Base-by-base conservation (phyloP, 345 rosid species). In the Angophora floribunda region DNA sequence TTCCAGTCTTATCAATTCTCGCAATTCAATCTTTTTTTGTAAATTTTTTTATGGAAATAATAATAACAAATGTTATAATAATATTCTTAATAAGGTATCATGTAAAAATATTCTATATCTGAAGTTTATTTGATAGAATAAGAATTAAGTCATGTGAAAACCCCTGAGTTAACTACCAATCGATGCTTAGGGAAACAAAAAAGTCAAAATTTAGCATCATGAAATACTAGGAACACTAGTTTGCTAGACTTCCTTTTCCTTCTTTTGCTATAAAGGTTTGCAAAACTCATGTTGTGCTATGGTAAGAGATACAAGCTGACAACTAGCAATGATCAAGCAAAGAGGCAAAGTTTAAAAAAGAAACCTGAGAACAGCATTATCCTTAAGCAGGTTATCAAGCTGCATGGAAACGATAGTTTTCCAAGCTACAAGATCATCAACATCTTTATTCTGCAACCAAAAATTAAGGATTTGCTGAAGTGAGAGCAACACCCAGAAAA, bases 381-480 rank as follows among this genome's bases (percentile, higher is more conserved):
- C 97, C 88, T 79, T 89, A 70, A 90, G 82, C 55, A 95, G 86
- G 61, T 88, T 51, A 88, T 93, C 94, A 90, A 95, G 88, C 87
- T 93, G 91, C 50, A 89, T 65, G 63, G 97, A 92, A 91, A 90
- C 93, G 82, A 87, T 85, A 86, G 94, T 91, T 91, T 96, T 92
- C 99, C 99, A 97, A 75, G 96, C 91, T 86, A 90, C 89, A 92
- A 97, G 92, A 89, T 98, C 95, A 70, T 79, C 94, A 49, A 96
- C 92, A 87, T 97, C 97, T 89, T 90, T 94, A 85, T 89, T 93
- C 98, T 96, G 96, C 86, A 90, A 90, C 75, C n/a, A 87, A 41
- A 88, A 22, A 85, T 52, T 59, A 85, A 87, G 51, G 85, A 85
- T 44, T 52, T 52, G 59, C 41, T 41, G 41, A 47, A 75, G 51